Evolutionary conservation across 1,284 basidiomycete species (phyloP), one percentile per base, ranked within the genome.

Genomic region (Ustilago bromivora): DNA sequence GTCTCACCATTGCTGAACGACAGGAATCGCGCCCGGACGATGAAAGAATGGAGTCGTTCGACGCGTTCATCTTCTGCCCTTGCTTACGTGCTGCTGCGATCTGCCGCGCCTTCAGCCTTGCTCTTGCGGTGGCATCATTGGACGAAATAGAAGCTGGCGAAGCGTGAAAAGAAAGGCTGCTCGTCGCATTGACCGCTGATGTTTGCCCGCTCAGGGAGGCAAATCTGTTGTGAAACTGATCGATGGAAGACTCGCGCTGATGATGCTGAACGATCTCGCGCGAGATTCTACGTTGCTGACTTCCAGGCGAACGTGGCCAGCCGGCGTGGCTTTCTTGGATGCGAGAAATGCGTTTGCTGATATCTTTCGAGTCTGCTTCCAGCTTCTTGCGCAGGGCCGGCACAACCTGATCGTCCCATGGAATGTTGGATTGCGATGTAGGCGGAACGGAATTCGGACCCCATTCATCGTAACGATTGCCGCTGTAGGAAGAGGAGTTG

Each of bases 361-460:
- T 57, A 23, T 68, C 40, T 4, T 59, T 43, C 11, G 68, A 70
- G 28, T 81, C 72, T 28, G 69, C 68, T 56, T 81, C 75, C 31
- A 81, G 69, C 52, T 78, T 77, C 52, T 74, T 78, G 1, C 75
- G 62, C 13, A 81, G 57, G 0, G 80, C 80, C 13, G 80, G 80
- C 2, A 81, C 78, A 0, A 81, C 65, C 35, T 79, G 73, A 15
- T 79, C 78, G 53, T 81, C 80, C 78, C 78, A 81, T 0, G 71
- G 69, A 8, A 78, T 52, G 49, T 63, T 71, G 55, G 56, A 34
- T 13, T 49, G 43, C 0, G 40, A 35, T 15, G 58, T 28, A 0
- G 71, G 71, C 13, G 76, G 76, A 3, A 78, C 47, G 23, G 76
- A 78, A 8, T 56, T 59, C 1, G 76, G 76, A 11, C 71, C 76